phyloP scores from a whole-genome alignment of 805 yeast genomes.

The Wickerhamomyces chaumierensis region DNA sequence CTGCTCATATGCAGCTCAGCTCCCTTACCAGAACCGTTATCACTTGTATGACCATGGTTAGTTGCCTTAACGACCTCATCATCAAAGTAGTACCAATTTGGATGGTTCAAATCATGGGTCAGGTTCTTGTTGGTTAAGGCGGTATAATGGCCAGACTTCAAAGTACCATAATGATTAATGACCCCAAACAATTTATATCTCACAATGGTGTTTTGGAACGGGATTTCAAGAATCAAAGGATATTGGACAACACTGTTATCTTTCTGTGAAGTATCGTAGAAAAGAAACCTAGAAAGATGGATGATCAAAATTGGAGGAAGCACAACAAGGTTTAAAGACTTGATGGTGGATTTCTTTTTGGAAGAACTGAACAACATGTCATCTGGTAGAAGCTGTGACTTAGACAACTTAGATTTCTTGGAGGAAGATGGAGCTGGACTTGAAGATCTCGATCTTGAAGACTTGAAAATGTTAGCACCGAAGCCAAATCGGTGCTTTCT shows the following conservation, averaged over 20 bases:
- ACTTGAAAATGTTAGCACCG: constrained; percentile 15
- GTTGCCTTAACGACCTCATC: constrained; percentile 48
- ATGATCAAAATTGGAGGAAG: constrained; percentile 72
- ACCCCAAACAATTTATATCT: constrained; percentile 48
- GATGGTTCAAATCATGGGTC: constrained; percentile 24
- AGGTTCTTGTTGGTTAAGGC: constrained; percentile 43
- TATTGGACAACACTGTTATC: constrained; percentile 39
- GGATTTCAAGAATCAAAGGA: constrained; percentile 42
- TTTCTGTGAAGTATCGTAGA: constrained; percentile 43
- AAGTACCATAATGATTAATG: constrained; percentile 60
- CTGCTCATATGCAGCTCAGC: constrained; percentile 30
- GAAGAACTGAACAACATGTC: constrained; percentile 1
- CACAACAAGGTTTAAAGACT: constrained; percentile 63
- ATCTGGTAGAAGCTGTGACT: background rate
- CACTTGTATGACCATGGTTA: constrained; percentile 26
- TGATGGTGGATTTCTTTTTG: constrained; percentile 36
- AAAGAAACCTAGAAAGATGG: constrained; percentile 72
- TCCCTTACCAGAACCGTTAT: constrained; percentile 23
- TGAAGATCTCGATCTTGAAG: constrained; percentile 16
- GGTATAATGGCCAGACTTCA: constrained; percentile 71
- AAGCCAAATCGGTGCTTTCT: constrained; percentile 15
- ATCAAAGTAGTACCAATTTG: constrained; percentile 66
- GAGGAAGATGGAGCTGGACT: constrained; percentile 9
- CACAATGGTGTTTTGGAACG: constrained; percentile 23
- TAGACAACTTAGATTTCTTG: background rate